A percentile compares a stretch with the other conserved stretches of the same genome.
These are phyloP conservation scores for Castanopsis chinensis DNA, from an alignment of 306 rosid genomes.

Conservation along the genomic window DNA sequence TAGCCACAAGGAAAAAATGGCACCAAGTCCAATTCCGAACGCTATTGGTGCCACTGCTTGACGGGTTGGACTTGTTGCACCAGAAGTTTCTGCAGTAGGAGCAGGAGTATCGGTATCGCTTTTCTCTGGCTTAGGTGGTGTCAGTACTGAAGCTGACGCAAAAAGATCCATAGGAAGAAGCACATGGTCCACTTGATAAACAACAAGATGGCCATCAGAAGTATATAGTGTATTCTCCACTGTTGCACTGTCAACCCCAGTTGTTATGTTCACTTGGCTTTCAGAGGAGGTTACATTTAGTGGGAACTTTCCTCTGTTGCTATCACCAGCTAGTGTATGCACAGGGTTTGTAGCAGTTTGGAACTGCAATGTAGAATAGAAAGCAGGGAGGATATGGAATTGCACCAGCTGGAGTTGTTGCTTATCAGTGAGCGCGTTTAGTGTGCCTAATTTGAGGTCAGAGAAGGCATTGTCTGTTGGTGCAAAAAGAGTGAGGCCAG, in stretches of 20 bases:
- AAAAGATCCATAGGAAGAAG: slow-evolving; percentile 76
- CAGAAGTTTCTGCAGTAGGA: slow-evolving; percentile 45
- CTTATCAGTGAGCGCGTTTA: slow-evolving; percentile 64
- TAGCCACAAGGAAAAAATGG: slow-evolving; percentile 9
- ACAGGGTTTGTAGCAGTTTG: slow-evolving; percentile 82
- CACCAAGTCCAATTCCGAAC: slow-evolving; percentile 11
- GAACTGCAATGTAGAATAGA: slow-evolving; percentile 63
- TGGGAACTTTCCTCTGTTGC: slow-evolving; percentile 65
- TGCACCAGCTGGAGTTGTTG: slow-evolving; percentile 69
- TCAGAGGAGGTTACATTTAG: slow-evolving; percentile 80
- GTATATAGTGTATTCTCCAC: slow-evolving; percentile 61
- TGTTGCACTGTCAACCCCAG: slow-evolving; percentile 65
- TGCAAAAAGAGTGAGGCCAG: slow-evolving; percentile 79
- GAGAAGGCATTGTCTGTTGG: slow-evolving; percentile 82
- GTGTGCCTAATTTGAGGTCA: slow-evolving; percentile 56
- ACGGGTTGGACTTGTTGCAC: slow-evolving; percentile 7
- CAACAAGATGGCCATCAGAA: slow-evolving; percentile 57
- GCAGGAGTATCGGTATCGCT: slow-evolving; percentile 42
- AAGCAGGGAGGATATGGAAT: slow-evolving; percentile 67
- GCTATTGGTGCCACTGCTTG: background rate
- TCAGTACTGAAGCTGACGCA: slow-evolving; percentile 61
- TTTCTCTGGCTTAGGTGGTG: slow-evolving; percentile 54
- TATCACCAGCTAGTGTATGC: slow-evolving; percentile 83
- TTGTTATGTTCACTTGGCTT: slow-evolving; percentile 69
- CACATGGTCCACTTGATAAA: slow-evolving; percentile 80